A percentile compares a stretch with the other conserved stretches of the same genome.
These are phyloP conservation scores for Phytophthora rubi DNA, from an alignment of 352 stramenopile genomes.

Conservation along the genomic window DNA sequence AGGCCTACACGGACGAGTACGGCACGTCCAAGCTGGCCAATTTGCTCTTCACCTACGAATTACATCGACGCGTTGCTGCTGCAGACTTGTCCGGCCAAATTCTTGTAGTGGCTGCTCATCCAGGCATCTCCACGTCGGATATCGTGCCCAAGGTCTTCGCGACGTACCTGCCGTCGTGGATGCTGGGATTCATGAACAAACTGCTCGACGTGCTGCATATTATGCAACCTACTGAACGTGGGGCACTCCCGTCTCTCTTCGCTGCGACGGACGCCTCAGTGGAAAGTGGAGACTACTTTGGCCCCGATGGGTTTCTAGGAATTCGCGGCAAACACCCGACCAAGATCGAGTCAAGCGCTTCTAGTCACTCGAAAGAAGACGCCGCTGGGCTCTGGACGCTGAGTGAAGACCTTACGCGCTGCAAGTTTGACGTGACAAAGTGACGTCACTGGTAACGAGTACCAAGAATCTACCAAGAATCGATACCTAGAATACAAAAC, in stretches of 20 bases:
- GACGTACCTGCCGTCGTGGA: conserved; percentile 33
- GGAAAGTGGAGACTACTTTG: conserved; percentile 31
- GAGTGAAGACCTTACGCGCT: conserved; percentile 37
- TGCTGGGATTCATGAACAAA: conserved; percentile 35
- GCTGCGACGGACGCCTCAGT: conserved; percentile 37
- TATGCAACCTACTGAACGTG: conserved; percentile 38
- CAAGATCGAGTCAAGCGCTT: conserved; percentile 35
- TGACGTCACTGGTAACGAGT: background rate
- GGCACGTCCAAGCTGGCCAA: conserved; percentile 53
- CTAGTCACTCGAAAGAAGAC: conserved; percentile 40
- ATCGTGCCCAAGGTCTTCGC: conserved; percentile 37
- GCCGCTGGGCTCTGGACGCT: conserved; percentile 40
- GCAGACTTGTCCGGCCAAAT: conserved; percentile 34
- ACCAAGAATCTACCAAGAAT: no score
- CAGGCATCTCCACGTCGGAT: conserved; percentile 38
- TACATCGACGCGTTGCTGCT: conserved; percentile 39
- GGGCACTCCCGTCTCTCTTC: conserved; percentile 41
- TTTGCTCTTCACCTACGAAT: conserved; percentile 54
- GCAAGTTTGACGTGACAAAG: conserved; percentile 30
- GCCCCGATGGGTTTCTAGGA: conserved; percentile 38
- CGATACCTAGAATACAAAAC: no score
- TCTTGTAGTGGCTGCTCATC: conserved; percentile 42
- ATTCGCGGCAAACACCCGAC: conserved; percentile 34
- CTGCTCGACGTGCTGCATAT: conserved; percentile 39
- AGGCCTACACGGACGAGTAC: conserved; percentile 56